phyloP scores from a whole-genome alignment of 352 stramenopile species.

The Globisporangium radiosum region DNA sequence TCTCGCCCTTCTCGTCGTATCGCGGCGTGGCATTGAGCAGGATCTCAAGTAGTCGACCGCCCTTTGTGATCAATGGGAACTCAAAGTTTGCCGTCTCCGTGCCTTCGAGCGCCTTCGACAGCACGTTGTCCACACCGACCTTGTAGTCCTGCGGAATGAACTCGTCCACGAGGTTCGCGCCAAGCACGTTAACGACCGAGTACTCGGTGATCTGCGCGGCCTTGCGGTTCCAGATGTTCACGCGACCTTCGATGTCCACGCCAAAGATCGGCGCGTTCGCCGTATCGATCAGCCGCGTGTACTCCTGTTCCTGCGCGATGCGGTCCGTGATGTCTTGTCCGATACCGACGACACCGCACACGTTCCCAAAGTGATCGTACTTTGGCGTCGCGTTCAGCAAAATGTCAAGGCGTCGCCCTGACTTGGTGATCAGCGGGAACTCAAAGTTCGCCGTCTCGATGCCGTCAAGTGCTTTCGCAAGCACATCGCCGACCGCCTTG shows the following conservation, averaged over 20 bases:
- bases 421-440: conserved; percentile 64
- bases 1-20: conserved; percentile 36
- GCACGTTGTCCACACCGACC: conserved; percentile 40
- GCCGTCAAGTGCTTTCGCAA: conserved; percentile 46
- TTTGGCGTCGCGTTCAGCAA: conserved; percentile 53
- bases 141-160: conserved; percentile 67
- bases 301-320: conserved; percentile 67
- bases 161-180: conserved; percentile 59
- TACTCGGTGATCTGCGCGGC: conserved; percentile 77
- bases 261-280: conserved; percentile 83
- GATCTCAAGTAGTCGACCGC: conserved; percentile 40
- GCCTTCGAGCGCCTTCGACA: conserved; percentile 49
- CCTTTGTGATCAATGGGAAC: conserved; percentile 33
- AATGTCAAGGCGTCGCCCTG: conserved; percentile 39
- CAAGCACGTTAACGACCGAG: conserved; percentile 53
- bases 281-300: conserved; percentile 78
- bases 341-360: conserved; percentile 57
- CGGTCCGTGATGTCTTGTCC: conserved; percentile 67
- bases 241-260: conserved; percentile 51
- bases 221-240: conserved; percentile 84
- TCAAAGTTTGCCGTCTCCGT: conserved; percentile 4
- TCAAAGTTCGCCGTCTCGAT: conserved; percentile 69
- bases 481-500: conserved; percentile 45
- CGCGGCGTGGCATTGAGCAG: conserved; percentile 64
- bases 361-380: conserved; percentile 50